Conservation (phyloP, 2,329 filamentous ascomycete species). For the Hirsutella thompsonii region DNA sequence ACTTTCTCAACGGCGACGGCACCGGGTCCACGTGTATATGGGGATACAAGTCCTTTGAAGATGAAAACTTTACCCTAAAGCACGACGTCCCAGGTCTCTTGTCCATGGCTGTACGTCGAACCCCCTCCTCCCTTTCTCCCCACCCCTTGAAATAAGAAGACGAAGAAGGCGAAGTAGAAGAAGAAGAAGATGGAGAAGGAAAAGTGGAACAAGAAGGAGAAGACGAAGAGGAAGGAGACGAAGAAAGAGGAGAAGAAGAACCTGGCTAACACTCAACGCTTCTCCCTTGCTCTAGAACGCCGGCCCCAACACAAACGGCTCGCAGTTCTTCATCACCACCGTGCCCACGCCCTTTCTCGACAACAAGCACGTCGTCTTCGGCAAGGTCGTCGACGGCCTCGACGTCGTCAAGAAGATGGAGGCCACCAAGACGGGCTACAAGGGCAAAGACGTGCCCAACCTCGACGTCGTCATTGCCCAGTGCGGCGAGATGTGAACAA, state of each 20-base stretch:
- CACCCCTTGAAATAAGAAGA: too few species aligned
- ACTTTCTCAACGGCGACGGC: conserved; percentile 88
- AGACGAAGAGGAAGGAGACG: not conserved
- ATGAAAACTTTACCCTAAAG: conserved; percentile 77
- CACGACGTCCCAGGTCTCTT: conserved; percentile 72
- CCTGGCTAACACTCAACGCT: not conserved
- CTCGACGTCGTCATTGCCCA: conserved; percentile 73
- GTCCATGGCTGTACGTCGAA: conserved; percentile 70
- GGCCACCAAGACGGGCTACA: conserved; percentile 66
- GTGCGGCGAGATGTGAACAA: conserved; percentile 98
- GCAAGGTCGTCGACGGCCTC: conserved; percentile 78
- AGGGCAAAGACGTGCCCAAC: conserved; percentile 66
- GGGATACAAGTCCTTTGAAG: conserved; percentile 69
- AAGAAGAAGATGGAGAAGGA: too few species aligned
- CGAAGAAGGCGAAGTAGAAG: too few species aligned
- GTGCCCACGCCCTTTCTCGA: conserved; percentile 79
- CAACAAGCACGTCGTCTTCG: conserved; percentile 91
- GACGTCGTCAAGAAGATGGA: conserved; percentile 90
- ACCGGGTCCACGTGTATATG: conserved; percentile 84
- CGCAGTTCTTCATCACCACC: conserved; percentile 95
- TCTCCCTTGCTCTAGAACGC: conserved; percentile 49
- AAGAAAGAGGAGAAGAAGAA: too few species aligned
- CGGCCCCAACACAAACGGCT: conserved; percentile 85
- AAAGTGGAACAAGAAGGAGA: too few species aligned
- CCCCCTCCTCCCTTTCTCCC: conserved; percentile 8